Percentiles rank a stretch among this genome's conserved stretches.
These are phyloP conservation scores for Penicillium sp. DNA, from an alignment of 2,329 filamentous ascomycete genomes.

Conservation along the genomic window DNA sequence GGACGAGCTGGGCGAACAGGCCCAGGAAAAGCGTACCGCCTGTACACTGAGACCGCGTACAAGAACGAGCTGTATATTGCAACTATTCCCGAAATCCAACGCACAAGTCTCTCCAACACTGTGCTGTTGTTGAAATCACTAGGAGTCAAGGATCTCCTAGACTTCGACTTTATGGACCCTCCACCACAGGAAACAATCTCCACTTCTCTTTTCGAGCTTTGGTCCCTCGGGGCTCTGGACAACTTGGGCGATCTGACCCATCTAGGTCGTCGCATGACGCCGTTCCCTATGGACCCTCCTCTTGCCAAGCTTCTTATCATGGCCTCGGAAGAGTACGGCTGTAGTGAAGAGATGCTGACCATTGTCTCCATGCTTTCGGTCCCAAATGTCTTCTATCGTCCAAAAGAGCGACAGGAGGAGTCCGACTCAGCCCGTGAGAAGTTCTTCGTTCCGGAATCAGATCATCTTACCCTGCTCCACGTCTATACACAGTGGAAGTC, in stretches of 20 bases:
- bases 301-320: slow-evolving; percentile 93
- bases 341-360: slow-evolving; percentile 96
- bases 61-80: slow-evolving; percentile 95
- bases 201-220: slow-evolving; percentile 94
- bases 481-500: slow-evolving; percentile 95
- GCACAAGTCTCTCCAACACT: slow-evolving; percentile 93
- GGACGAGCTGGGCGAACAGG: slow-evolving; percentile 92
- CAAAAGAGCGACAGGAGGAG: slow-evolving; percentile 94
- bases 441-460: slow-evolving; percentile 97
- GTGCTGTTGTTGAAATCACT: slow-evolving; percentile 92
- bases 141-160: slow-evolving; percentile 87
- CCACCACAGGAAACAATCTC: slow-evolving; percentile 97
- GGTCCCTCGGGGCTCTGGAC: slow-evolving; percentile 90
- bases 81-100: slow-evolving; percentile 95
- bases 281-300: slow-evolving; percentile 96
- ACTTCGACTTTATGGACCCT: slow-evolving; percentile 99
- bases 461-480: slow-evolving; percentile 92
- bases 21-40: slow-evolving; percentile 88
- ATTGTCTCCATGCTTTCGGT: slow-evolving; percentile 98
- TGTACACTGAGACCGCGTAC: slow-evolving; percentile 93
- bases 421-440: slow-evolving; percentile 94
- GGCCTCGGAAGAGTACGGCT: slow-evolving; percentile 82
- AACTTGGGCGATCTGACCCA: slow-evolving; percentile 89
- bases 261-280: slow-evolving; percentile 89
- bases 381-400: slow-evolving; percentile 93